Evolutionary conservation across 1,139 yeast genomes (phyloP).

Genomic region (Lodderomyces oxycetoniae): DNA sequence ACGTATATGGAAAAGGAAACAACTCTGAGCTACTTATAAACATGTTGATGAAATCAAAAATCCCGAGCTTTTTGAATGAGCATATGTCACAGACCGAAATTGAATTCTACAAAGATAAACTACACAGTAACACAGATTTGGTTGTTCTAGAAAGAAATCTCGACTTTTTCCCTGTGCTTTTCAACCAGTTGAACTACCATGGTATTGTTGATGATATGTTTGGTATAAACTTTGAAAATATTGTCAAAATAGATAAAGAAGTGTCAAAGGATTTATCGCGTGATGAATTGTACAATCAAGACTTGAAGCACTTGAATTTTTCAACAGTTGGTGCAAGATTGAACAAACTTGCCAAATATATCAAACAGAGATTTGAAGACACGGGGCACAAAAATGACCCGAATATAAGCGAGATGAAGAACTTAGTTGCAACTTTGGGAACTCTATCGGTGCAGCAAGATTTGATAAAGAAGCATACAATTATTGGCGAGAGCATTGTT

Average conservation of each 20-base stretch:
- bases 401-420: constrained; percentile 58
- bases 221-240: constrained; percentile 43
- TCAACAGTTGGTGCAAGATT: constrained; percentile 73
- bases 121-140: constrained; percentile 51
- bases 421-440: constrained; percentile 68
- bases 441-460: constrained; percentile 65
- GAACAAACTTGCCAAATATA: constrained; percentile 63
- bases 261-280: constrained; percentile 15
- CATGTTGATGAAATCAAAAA: constrained; percentile 20
- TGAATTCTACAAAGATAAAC: constrained; percentile 31
- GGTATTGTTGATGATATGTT: constrained; percentile 78
- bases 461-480: constrained; percentile 69
- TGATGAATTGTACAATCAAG: constrained; percentile 31
- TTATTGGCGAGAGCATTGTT: constrained; percentile 66
- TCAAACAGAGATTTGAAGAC: constrained; percentile 63
- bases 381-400: constrained; percentile 31
- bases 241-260: constrained; percentile 25
- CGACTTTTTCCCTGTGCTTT: constrained; percentile 66
- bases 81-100: constrained; percentile 31
- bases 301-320: constrained; percentile 66
- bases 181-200: constrained; percentile 74
- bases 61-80: constrained; percentile 28
- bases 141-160: constrained; percentile 73
- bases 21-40: constrained; percentile 31
- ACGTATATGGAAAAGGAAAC: constrained; percentile 39